Base-by-base conservation (phyloP, 768 basidiomycete species). In the Chlorophyllum brunneum region DNA sequence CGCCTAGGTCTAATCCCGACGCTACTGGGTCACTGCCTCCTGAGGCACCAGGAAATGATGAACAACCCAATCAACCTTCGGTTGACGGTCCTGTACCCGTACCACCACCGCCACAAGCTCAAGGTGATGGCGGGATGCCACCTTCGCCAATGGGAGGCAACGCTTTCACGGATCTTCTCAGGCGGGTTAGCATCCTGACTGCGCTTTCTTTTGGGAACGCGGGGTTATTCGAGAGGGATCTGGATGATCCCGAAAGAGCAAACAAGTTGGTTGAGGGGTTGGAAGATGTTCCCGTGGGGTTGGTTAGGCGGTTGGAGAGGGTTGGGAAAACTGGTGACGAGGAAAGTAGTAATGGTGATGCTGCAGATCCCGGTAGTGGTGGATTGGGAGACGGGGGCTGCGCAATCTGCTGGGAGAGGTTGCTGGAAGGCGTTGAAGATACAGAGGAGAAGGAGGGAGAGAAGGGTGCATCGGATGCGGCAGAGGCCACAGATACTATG, bases 351-450 rank as follows among this genome's bases (percentile, higher is more conserved):
- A 13, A 7, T 20, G 39, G 20, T 1, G 41, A 46, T 15, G 46
- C 51, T n/a, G 34, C 18, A 5, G 56, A 56, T 8, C 20, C 53
- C 10, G 48, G 30, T 31, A 51, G 51, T 18, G 16, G 16, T 20
- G 39, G 18, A 16, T 24, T 40, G 20, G 56, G 56, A 10, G 56
- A 56, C 39, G 53, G 56, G 26, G 56, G 56, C 10, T 53, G 56
- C 41, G 56, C 56, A 1, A 51, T 56, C 8, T 56, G 56, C 29
- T 56, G 56, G 56, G 56, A 53, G 34, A 43, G 48, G 33, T 29
- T 56, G 45, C 24, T 56, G 37, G n/a, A n/a, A n/a, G n/a, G n/a
- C n/a, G n/a, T n/a, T n/a, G n/a, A n/a, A n/a, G n/a, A n/a, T n/a
- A 46, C 23, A 6, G 20, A 22, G 20, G 39, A 40, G 39, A 24